Conservation (phyloP, 208 protist species). For the Porcisia hertigi region DNA sequence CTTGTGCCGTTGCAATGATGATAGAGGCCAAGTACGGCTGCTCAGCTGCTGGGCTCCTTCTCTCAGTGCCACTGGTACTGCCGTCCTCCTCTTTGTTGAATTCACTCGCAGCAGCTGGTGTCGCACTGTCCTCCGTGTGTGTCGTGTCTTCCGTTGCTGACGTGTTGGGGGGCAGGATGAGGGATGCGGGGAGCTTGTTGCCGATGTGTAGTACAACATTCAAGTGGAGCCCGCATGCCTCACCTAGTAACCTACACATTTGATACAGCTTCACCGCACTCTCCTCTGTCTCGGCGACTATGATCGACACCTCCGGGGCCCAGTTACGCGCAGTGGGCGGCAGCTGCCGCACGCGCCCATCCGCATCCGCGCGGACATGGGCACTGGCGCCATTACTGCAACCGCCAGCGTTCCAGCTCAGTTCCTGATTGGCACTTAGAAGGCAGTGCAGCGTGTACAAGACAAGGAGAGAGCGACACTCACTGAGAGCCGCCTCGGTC, state of each 20-base stretch:
- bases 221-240: conserved; percentile 10
- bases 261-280: conserved; percentile 27
- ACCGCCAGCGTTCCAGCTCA: background rate
- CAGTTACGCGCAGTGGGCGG: conserved; percentile 20
- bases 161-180: conserved; percentile 11
- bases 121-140: background rate
- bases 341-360: conserved; percentile 24
- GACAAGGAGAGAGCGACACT: conserved; percentile 48
- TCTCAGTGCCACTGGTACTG: background rate
- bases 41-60: background rate
- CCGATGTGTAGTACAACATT: background rate
- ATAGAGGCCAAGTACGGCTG: conserved; percentile 20
- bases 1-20: conserved; percentile 28
- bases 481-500: conserved; percentile 28
- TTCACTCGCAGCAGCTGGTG: conserved; percentile 3
- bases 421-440: conserved; percentile 22
- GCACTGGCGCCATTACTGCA: background rate
- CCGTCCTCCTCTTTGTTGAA: conserved; percentile 1
- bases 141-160: background rate
- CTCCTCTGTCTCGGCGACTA: conserved; percentile 38
- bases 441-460: conserved; percentile 64
- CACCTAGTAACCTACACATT: conserved; percentile 14
- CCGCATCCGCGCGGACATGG: conserved; percentile 1
- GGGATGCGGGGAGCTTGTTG: conserved; percentile 14
- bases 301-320: conserved; percentile 35